A percentile compares a stretch with the other conserved stretches of the same genome.
These are phyloP conservation scores for Exophiala calicioides DNA, from an alignment of 2,329 filamentous ascomycete species.

Conservation along the genomic window DNA sequence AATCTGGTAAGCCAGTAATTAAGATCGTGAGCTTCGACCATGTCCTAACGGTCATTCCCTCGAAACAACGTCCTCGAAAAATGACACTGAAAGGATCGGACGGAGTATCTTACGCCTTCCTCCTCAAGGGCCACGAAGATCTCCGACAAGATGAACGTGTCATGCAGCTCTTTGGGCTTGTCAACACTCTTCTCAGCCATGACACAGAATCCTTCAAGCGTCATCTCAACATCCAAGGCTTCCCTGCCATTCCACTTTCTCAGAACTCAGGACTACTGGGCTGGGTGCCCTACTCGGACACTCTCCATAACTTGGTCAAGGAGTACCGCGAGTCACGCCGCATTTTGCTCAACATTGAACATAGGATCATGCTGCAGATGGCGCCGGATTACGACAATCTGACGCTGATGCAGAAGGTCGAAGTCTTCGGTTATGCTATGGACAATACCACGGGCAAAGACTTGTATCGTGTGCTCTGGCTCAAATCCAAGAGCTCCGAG, in stretches of 20 bases:
- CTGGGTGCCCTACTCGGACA: constrained; percentile 98
- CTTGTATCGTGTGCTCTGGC: constrained; percentile 94
- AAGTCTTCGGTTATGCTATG: constrained; percentile 97
- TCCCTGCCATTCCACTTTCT: constrained; percentile 93
- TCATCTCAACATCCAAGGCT: constrained; percentile 93
- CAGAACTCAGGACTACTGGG: constrained; percentile 94
- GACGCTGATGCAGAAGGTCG: constrained; percentile 99
- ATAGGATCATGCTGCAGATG: constrained; percentile 99
- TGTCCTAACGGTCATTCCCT: constrained; percentile 88
- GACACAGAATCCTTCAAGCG: constrained; percentile 97
- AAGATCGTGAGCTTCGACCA: constrained; percentile 87
- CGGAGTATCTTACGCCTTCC: constrained; percentile 80
- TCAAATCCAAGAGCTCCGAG: constrained; percentile 98
- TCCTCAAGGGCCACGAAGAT: constrained; percentile 98
- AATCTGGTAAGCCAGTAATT: constrained; percentile 75
- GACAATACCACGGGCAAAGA: constrained; percentile 99
- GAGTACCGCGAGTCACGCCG: constrained; percentile 97
- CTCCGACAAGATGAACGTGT: constrained; percentile 98
- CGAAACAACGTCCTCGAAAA: constrained; percentile 92
- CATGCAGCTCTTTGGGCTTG: constrained; percentile 98
- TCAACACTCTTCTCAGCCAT: constrained; percentile 90
- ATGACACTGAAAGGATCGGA: constrained; percentile 87
- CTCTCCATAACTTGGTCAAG: constrained; percentile 90
- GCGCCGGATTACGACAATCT: constrained; percentile 98
- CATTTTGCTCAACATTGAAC: constrained; percentile 97